phyloP scores from a whole-genome alignment of 768 basidiomycete species.

The Neoboletus subvelutipes region DNA sequence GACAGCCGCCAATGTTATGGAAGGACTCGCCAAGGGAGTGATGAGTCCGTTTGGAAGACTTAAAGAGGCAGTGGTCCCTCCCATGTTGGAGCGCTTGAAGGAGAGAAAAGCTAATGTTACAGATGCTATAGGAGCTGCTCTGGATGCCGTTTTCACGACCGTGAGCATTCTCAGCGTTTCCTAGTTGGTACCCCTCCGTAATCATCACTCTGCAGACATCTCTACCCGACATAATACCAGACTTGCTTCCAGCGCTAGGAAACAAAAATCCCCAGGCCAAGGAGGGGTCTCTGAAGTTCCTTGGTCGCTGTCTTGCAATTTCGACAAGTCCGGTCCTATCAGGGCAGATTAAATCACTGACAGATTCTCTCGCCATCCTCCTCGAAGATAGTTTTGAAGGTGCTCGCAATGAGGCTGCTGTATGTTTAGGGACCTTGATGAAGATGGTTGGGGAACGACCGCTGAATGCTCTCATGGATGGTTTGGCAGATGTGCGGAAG shows the following conservation, averaged over 20 bases:
- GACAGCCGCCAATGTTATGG: constrained; percentile 80
- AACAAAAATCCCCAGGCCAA: constrained; percentile 98
- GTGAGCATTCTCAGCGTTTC: constrained; percentile 47
- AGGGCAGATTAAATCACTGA: constrained; percentile 76
- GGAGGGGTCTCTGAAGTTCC: constrained; percentile 86
- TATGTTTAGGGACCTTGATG: constrained; percentile 86
- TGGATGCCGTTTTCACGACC: constrained; percentile 85
- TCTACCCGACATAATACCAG: constrained; percentile 78
- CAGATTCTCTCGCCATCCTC: constrained; percentile 70
- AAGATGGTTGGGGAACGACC: constrained; percentile 96
- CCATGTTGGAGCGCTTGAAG: constrained; percentile 86
- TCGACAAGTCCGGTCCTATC: constrained; percentile 70
- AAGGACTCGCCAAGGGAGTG: constrained; percentile 82
- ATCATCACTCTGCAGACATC: constrained; percentile 52
- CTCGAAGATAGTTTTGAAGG: constrained; percentile 89
- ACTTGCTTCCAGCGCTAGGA: constrained; percentile 71
- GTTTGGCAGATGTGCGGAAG: constrained; percentile 82
- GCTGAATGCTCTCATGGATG: constrained; percentile 83
- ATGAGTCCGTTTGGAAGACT: constrained; percentile 72
- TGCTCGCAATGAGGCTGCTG: constrained; percentile 87
- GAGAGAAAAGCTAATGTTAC: constrained; percentile 91
- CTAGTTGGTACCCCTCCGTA: constrained; percentile 1
- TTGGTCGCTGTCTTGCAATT: constrained; percentile 71
- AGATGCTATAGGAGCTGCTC: constrained; percentile 80
- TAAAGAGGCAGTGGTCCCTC: constrained; percentile 67